phyloP scores from a whole-genome alignment of 495 filamentous ascomycete species.

The Aspergillus carlsbadensis region DNA sequence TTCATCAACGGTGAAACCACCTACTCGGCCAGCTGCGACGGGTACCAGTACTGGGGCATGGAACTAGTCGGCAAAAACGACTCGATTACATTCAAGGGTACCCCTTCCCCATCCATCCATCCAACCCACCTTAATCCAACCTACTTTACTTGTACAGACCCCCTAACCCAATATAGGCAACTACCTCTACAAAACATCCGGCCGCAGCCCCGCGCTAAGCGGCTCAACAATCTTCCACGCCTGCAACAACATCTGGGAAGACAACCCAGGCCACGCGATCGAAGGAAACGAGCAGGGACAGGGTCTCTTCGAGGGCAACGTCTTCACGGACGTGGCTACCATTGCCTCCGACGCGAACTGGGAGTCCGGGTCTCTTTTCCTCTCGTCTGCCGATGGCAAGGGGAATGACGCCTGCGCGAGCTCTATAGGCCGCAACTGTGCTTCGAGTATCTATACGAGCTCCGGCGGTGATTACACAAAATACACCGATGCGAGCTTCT shows the following conservation, averaged over 20 bases:
- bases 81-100: conserved; percentile 37
- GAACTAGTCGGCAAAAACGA: conserved; percentile 39
- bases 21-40: conserved; percentile 43
- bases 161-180: conserved; percentile 19
- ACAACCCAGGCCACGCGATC: conserved; percentile 52
- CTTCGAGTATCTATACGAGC: background rate
- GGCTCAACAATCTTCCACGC: conserved; percentile 39
- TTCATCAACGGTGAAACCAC: conserved; percentile 38
- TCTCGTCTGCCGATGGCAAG: background rate
- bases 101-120: conserved; percentile 35
- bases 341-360: background rate
- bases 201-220: conserved; percentile 17
- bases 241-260: conserved; percentile 56
- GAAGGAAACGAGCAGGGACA: conserved; percentile 48
- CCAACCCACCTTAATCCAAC: too few species aligned
- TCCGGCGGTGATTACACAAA: background rate
- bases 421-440: background rate
- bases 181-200: conserved; percentile 39
- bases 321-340: conserved; percentile 31
- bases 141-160: too few species aligned
- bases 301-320: conserved; percentile 54
- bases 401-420: background rate
- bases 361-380: background rate
- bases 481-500: background rate
- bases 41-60: conserved; percentile 45